Evolutionary conservation across 2,329 filamentous ascomycete species (phyloP).

Genomic region (Fusarium pseudoanthophilum): DNA sequence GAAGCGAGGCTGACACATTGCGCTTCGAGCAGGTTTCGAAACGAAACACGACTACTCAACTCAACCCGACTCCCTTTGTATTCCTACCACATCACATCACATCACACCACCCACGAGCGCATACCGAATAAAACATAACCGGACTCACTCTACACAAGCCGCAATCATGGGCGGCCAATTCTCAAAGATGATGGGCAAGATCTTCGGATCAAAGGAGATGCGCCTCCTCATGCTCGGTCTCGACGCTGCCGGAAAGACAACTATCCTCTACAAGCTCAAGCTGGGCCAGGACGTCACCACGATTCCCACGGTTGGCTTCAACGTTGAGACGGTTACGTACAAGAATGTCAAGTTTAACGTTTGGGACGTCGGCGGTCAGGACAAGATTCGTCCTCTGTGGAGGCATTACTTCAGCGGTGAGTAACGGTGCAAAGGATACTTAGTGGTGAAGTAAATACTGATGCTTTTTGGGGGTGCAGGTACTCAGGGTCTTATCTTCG

Average conservation of each 20-base stretch:
- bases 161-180: conserved; percentile 87
- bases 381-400: conserved; percentile 98
- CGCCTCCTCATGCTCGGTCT: conserved; percentile 97
- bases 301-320: conserved; percentile 98
- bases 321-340: conserved; percentile 98
- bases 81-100: neutral
- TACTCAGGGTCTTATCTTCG: conserved; percentile 98
- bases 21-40: conserved; percentile 12
- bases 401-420: conserved; percentile 92
- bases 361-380: conserved; percentile 98
- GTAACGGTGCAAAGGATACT: conserved; percentile 30
- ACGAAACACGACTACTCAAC: neutral
- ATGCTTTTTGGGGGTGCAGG: conserved; percentile 60
- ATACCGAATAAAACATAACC: neutral
- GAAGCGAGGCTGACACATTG: conserved; percentile 15
- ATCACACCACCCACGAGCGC: neutral
- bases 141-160: conserved; percentile 8
- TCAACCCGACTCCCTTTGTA: neutral
- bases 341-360: conserved; percentile 99
- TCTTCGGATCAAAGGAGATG: conserved; percentile 99
- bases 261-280: conserved; percentile 99
- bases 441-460: neutral
- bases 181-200: conserved; percentile 97
- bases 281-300: conserved; percentile 98
- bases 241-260: conserved; percentile 98